phyloP scores from a whole-genome alignment of 805 yeast genomes.

The Blastobotrys terrestris region DNA sequence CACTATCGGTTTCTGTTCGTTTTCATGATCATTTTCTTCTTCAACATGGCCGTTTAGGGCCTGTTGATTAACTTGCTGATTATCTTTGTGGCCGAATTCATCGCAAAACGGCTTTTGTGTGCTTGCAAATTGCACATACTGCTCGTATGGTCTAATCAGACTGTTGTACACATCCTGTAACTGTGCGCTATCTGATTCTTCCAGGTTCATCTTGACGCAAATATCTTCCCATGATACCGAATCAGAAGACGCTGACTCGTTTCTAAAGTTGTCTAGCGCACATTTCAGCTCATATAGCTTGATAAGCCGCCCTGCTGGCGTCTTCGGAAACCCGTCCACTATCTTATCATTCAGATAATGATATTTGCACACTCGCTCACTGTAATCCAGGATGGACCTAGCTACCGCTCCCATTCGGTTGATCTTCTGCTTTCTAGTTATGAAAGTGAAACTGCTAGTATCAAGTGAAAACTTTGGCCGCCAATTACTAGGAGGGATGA shows the following conservation, averaged over 20 bases:
- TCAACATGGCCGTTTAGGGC: not conserved
- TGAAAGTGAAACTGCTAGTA: slow-evolving; percentile 29
- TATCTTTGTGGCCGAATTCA: not conserved
- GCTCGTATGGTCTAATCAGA: slow-evolving; percentile 11
- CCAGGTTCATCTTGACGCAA: not conserved
- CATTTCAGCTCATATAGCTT: not conserved
- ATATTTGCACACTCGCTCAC: slow-evolving; percentile 29
- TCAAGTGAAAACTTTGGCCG: slow-evolving; percentile 34
- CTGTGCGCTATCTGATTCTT: not conserved
- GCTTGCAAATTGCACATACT: slow-evolving; percentile 3
- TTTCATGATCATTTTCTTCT: slow-evolving; percentile 5
- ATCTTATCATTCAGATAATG: slow-evolving; percentile 24
- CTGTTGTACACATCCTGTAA: slow-evolving; percentile 1
- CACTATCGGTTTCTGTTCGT: not conserved
- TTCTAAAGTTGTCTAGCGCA: not conserved
- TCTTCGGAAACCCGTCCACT: slow-evolving; percentile 2
- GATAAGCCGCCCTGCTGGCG: slow-evolving; percentile 5
- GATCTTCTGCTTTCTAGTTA: slow-evolving; percentile 31
- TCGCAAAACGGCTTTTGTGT: not conserved
- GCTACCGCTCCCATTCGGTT: slow-evolving; percentile 32
- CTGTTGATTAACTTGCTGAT: not conserved
- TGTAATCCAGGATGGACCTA: slow-evolving; percentile 29
- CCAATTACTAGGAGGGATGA: slow-evolving; percentile 54
- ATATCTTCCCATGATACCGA: not conserved
- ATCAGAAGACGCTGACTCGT: slow-evolving; percentile 1